Percentiles rank a stretch among this genome's conserved stretches.
Conservation (phyloP, 257 asterid genomes). For the Solanum sejunctum region DNA sequence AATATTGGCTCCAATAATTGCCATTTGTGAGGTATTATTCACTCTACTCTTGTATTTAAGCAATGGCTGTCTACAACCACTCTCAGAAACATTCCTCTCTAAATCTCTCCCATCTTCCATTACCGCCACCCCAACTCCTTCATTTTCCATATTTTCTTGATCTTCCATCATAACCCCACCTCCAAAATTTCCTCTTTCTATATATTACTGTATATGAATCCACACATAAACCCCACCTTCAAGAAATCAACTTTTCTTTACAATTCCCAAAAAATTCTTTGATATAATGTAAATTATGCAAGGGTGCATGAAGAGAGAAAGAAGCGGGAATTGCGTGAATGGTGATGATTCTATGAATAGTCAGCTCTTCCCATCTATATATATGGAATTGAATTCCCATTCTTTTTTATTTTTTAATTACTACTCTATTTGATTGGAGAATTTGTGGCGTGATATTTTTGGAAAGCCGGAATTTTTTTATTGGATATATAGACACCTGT, state of each 20-base stretch:
- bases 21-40: slow-evolving; percentile 81
- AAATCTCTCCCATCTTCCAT: slow-evolving; percentile 16
- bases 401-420: neutral
- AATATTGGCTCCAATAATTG: slow-evolving; percentile 61
- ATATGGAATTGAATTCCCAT: neutral
- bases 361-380: neutral
- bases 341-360: neutral
- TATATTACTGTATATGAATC: neutral
- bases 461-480: too few relatives aligned
- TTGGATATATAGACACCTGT: neutral
- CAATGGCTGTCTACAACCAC: slow-evolving; percentile 37
- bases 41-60: slow-evolving; percentile 34
- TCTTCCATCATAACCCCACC: neutral
- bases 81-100: slow-evolving; percentile 21
- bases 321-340: neutral
- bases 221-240: neutral
- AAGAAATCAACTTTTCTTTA: neutral
- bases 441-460: neutral
- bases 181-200: neutral
- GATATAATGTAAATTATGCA: neutral
- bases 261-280: neutral
- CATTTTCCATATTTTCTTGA: slow-evolving; percentile 46
- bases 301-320: neutral
- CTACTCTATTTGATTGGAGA: neutral
- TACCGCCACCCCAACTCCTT: slow-evolving; percentile 5